Evolutionary conservation across 208 protist genomes (phyloP).

Genomic region (Leishmania tropica): DNA sequence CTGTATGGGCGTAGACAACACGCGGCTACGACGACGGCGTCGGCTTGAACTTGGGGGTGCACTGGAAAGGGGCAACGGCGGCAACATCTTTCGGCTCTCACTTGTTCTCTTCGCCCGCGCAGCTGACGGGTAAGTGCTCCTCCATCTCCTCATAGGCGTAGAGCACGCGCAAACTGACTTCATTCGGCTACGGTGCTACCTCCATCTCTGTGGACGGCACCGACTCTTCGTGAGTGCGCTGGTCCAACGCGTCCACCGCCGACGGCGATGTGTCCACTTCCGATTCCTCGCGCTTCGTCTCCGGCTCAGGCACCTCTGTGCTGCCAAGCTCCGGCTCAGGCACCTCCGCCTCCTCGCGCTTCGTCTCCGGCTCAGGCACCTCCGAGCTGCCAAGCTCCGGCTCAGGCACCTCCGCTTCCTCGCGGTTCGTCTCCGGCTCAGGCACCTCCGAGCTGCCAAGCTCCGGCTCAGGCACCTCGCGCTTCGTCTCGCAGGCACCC

Average conservation of each 20-base stretch:
- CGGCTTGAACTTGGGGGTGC: conserved; percentile 3
- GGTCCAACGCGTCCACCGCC: not conserved
- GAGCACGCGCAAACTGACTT: not conserved
- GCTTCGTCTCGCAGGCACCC: no score
- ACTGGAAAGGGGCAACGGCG: not conserved
- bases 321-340: not conserved
- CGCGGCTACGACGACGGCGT: not conserved
- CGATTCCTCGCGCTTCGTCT: not conserved
- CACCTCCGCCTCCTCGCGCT: no score
- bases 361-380: not conserved
- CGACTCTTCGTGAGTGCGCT: not conserved
- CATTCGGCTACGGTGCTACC: not conserved
- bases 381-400: not conserved
- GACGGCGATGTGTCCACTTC: not conserved
- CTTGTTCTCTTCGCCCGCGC: conserved; percentile 2
- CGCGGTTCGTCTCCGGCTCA: not conserved
- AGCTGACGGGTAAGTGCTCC: not conserved
- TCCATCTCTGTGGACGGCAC: not conserved
- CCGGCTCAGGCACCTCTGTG: not conserved
- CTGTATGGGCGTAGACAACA: conserved; percentile 11
- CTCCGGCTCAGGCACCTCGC: no score
- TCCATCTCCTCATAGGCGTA: not conserved
- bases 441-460: not conserved
- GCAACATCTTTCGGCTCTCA: not conserved
- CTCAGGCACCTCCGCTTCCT: no score